These are phyloP conservation scores for Mycena metata DNA, from an alignment of 768 basidiomycete genomes.

Conservation along the genomic window DNA sequence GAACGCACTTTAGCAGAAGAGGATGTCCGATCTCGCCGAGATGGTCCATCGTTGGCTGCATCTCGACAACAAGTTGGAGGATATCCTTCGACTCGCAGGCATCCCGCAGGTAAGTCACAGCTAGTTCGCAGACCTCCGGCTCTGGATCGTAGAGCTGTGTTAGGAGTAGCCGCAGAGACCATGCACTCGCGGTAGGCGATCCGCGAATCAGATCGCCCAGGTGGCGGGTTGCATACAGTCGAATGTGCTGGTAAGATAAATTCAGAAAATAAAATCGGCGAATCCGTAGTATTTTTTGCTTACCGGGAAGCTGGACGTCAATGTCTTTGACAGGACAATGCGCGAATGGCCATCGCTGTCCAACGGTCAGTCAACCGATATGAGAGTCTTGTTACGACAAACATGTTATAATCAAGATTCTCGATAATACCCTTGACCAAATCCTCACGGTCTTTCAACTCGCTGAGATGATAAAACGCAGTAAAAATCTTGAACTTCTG, in stretches of 20 bases:
- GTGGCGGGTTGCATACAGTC: constrained; percentile 89
- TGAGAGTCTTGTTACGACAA: constrained; percentile 45
- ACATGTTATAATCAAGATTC: constrained; percentile 93
- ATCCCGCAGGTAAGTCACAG: constrained; percentile 90
- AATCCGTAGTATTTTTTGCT: constrained; percentile 17
- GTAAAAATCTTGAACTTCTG: constrained; percentile 96
- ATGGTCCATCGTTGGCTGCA: constrained; percentile 96
- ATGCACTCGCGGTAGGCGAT: constrained; percentile 76
- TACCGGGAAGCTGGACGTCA: constrained; percentile 94
- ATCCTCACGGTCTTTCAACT: constrained; percentile 91
- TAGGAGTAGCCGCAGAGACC: constrained; percentile 91
- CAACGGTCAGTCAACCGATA: constrained; percentile 27
- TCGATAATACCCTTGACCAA: constrained; percentile 92
- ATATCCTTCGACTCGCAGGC: constrained; percentile 89
- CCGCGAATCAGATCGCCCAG: constrained; percentile 84
- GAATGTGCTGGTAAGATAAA: constrained; percentile 72
- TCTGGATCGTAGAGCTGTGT: constrained; percentile 97
- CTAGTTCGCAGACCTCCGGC: constrained; percentile 90
- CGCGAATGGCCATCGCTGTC: constrained; percentile 93
- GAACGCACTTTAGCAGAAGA: constrained; percentile 83
- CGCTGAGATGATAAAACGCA: constrained; percentile 94
- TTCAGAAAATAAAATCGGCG: neutral
- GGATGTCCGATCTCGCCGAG: constrained; percentile 93
- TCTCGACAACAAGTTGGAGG: constrained; percentile 90
- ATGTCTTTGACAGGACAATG: constrained; percentile 92